Evolutionary conservation across 495 filamentous ascomycete genomes (phyloP).

Genomic region (Letharia lupina): DNA sequence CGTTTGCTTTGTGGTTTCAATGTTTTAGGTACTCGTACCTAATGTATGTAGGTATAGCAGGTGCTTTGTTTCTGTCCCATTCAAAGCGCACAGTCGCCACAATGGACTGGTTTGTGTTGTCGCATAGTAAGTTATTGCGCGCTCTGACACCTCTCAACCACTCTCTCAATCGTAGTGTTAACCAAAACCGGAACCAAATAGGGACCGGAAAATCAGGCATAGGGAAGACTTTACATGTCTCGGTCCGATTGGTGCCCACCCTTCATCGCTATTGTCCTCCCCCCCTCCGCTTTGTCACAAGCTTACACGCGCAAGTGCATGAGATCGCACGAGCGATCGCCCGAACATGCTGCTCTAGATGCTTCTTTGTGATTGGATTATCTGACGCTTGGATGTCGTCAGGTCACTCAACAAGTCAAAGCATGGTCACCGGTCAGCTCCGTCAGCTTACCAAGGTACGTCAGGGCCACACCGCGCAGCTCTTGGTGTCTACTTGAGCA

Average conservation of each 20-base stretch:
- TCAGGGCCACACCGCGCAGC: background rate
- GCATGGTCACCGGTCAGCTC: background rate
- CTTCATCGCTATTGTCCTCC: constrained; percentile 4
- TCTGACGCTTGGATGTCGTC: background rate
- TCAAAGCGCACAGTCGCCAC: background rate
- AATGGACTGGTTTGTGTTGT: background rate
- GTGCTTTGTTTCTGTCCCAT: background rate
- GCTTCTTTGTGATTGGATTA: background rate
- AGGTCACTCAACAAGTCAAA: background rate
- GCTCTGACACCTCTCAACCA: background rate
- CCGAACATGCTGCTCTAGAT: background rate
- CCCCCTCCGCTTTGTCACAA: background rate
- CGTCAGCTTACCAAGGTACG: background rate
- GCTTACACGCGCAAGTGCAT: no score
- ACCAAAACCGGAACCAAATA: no score
- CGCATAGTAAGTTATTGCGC: background rate
- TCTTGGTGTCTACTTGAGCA: background rate
- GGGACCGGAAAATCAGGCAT: no score
- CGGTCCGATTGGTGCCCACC: constrained; percentile 18
- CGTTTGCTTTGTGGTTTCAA: background rate
- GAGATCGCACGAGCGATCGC: background rate
- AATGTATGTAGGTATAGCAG: no score
- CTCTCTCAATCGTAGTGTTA: no score
- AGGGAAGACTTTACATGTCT: background rate
- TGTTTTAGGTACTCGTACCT: no score